Conservation (phyloP, 331 rosid species). For the Acacia concinna region DNA sequence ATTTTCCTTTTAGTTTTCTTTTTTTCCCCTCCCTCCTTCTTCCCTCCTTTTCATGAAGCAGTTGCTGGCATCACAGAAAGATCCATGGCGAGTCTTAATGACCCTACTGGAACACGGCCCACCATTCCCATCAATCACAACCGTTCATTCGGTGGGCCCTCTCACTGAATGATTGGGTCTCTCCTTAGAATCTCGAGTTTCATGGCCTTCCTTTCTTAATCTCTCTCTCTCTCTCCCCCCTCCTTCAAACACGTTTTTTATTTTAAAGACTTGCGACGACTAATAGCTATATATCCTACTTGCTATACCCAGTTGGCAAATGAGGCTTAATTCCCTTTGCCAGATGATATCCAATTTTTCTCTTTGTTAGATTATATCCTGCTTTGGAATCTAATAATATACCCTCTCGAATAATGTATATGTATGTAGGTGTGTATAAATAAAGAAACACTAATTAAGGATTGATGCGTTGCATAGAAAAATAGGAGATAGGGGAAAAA, state of each 20-base stretch:
- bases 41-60: conserved; percentile 22
- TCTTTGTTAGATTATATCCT: not conserved
- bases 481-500: conserved; percentile 3
- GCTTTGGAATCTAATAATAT: conserved; percentile 35
- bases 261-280: not conserved
- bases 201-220: not conserved
- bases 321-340: not conserved
- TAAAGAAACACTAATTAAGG: not conserved
- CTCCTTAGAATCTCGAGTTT: conserved; percentile 19
- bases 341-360: conserved; percentile 19
- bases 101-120: conserved; percentile 35
- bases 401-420: not conserved
- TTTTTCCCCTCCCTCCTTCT: not conserved
- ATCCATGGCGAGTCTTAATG: conserved; percentile 44
- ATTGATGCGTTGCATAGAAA: not conserved
- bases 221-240: not conserved
- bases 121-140: conserved; percentile 41
- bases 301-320: conserved; percentile 6
- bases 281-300: not conserved
- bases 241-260: not conserved
- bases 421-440: not conserved
- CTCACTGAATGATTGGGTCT: conserved; percentile 50
- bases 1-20: not conserved
- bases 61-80: conserved; percentile 40
- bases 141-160: conserved; percentile 41